A percentile compares a stretch with the other conserved stretches of the same genome.
phyloP scores from a whole-genome alignment of 116 monocot species.

The Cymodocea nodosa region DNA sequence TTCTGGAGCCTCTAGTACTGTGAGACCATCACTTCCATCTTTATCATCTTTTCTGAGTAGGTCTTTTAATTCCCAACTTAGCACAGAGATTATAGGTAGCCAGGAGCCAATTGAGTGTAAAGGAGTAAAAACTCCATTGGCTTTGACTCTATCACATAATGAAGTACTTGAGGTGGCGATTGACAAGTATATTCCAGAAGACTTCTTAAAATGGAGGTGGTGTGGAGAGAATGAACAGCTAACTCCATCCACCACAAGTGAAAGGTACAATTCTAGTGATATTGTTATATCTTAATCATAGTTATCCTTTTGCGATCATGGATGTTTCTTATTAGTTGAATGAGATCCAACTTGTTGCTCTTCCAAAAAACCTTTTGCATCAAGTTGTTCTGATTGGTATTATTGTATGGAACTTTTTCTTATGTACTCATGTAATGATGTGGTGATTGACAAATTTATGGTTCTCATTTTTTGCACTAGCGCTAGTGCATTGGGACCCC shows the following conservation, averaged over 20 bases:
- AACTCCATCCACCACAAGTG: conserved; percentile 14
- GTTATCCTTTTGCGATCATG: not conserved
- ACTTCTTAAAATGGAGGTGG: conserved; percentile 72
- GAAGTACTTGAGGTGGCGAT: conserved; percentile 31
- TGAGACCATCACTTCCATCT: conserved; percentile 58
- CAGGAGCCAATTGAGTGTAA: conserved; percentile 41
- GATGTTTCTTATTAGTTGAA: too few species aligned
- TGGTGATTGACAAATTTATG: not conserved
- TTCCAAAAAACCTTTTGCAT: too few species aligned
- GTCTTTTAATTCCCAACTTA: conserved; percentile 53
- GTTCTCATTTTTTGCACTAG: conserved; percentile 14
- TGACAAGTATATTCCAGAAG: conserved; percentile 46
- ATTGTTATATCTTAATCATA: not conserved
- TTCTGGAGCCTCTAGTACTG: conserved; percentile 31
- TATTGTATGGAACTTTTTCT: not conserved
- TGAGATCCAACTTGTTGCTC: too few species aligned
- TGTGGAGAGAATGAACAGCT: conserved; percentile 32
- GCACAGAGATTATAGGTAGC: conserved; percentile 35
- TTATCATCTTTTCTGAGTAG: conserved; percentile 58
- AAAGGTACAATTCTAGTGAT: conserved; percentile 32
- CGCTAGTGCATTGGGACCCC: conserved; percentile 24
- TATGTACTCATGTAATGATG: not conserved
- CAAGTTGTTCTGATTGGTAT: not conserved
- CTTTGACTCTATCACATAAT: conserved; percentile 17
- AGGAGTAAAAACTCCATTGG: conserved; percentile 23